Evolutionary conservation across 2,329 filamentous ascomycete genomes (phyloP).

Genomic region (Aspergillus fructus): DNA sequence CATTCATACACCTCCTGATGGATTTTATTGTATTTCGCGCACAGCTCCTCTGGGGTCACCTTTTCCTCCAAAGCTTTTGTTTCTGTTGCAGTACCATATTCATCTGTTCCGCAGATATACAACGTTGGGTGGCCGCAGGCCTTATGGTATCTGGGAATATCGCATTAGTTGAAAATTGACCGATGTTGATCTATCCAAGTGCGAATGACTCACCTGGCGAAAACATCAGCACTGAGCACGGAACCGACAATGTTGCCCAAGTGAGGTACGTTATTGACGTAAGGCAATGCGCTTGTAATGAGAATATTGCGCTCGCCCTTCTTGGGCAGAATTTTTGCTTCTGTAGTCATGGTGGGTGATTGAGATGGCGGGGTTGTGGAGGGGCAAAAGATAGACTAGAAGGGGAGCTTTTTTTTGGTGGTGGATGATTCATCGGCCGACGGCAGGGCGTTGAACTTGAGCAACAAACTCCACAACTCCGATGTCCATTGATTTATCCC

Average conservation of each 20-base stretch:
- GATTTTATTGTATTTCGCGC: constrained; percentile 87
- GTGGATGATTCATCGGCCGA: constrained; percentile 21
- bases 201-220: constrained; percentile 50
- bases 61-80: constrained; percentile 91
- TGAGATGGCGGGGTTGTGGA: constrained; percentile 19
- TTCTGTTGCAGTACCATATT: constrained; percentile 95
- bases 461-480: constrained; percentile 31
- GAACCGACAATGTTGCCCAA: constrained; percentile 86
- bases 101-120: constrained; percentile 84
- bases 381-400: constrained; percentile 11
- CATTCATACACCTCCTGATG: constrained; percentile 92
- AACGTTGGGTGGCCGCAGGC: constrained; percentile 76
- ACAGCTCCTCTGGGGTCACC: constrained; percentile 77
- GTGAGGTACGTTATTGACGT: constrained; percentile 78
- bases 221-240: constrained; percentile 87
- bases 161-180: constrained; percentile 33
- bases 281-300: constrained; percentile 87
- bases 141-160: constrained; percentile 65
- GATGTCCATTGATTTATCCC: constrained; percentile 64
- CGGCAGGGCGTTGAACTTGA: neutral
- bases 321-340: constrained; percentile 57
- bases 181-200: constrained; percentile 61
- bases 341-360: constrained; percentile 28
- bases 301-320: constrained; percentile 81
- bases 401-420: constrained; percentile 14